Evolutionary conservation across 805 yeast genomes (phyloP).

Genomic region (Huiozyma sinensis): DNA sequence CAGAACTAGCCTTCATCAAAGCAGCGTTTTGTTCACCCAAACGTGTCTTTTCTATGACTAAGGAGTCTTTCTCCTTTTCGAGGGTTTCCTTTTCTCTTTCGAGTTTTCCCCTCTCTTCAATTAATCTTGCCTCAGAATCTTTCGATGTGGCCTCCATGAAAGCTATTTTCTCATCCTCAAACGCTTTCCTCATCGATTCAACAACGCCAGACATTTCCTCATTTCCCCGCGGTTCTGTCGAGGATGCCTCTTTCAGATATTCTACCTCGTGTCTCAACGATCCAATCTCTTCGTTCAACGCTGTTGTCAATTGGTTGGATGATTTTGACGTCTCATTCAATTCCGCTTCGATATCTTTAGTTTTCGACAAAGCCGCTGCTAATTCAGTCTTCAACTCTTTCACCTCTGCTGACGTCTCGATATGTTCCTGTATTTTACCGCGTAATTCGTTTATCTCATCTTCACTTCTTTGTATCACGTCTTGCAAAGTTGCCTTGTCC

Average conservation of each 20-base stretch:
- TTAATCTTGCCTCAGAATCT: slow-evolving; percentile 17
- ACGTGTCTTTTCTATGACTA: slow-evolving; percentile 3
- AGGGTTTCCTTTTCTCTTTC: slow-evolving; percentile 1
- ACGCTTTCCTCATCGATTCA: slow-evolving; percentile 19
- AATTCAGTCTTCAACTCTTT: slow-evolving; percentile 9
- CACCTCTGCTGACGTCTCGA: not conserved
- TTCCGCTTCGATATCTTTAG: slow-evolving; percentile 12
- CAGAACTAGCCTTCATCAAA: slow-evolving; percentile 28
- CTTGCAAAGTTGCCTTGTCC: slow-evolving; percentile 29
- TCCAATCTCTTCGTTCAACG: slow-evolving; percentile 7
- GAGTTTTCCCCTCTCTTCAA: slow-evolving; percentile 10
- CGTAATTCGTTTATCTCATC: not conserved
- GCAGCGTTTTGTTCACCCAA: slow-evolving; percentile 2
- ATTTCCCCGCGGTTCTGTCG: slow-evolving; percentile 19
- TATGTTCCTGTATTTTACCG: not conserved
- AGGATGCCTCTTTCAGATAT: slow-evolving; percentile 14
- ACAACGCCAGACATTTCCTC: slow-evolving; percentile 12
- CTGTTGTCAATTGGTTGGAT: slow-evolving; percentile 4
- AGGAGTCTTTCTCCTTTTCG: slow-evolving; percentile 5
- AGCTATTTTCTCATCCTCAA: slow-evolving; percentile 22
- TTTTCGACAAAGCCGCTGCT: slow-evolving; percentile 10
- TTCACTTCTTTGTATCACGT: not conserved
- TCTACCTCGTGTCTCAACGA: slow-evolving; percentile 15
- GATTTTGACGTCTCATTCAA: slow-evolving; percentile 6
- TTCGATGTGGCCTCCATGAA: slow-evolving; percentile 13